phyloP scores from a whole-genome alignment of 1,284 basidiomycete genomes.

The Meira nashicola region DNA sequence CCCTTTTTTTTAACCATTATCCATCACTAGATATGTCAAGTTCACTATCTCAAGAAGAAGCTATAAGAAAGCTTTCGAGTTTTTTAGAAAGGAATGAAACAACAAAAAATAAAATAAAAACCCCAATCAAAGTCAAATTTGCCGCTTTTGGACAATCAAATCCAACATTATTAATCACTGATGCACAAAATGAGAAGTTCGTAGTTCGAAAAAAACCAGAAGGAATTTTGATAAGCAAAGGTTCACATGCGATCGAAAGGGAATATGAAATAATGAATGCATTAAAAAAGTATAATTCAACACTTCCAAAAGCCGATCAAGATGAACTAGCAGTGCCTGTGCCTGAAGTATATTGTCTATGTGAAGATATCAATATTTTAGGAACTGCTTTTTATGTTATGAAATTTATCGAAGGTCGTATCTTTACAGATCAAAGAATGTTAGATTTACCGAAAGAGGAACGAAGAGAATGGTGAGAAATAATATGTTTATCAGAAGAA shows the following conservation, averaged over 20 bases:
- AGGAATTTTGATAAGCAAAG: conserved; percentile 75
- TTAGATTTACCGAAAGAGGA: conserved; percentile 56
- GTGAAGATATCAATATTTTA: conserved; percentile 63
- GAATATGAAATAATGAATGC: conserved; percentile 80
- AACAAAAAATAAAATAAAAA: conserved; percentile 61
- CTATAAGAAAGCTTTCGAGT: neutral
- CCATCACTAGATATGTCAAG: too few relatives aligned
- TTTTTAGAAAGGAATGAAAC: conserved; percentile 53
- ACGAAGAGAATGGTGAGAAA: conserved; percentile 66
- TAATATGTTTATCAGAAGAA: conserved; percentile 53
- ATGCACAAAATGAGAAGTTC: conserved; percentile 65
- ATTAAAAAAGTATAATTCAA: conserved; percentile 26
- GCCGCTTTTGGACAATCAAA: conserved; percentile 75
- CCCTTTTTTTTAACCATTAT: too few relatives aligned
- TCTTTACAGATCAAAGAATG: conserved; percentile 81
- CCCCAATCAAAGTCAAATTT: conserved; percentile 77
- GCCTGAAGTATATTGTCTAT: conserved; percentile 76
- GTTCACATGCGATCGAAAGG: conserved; percentile 88
- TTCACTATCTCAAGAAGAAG: conserved; percentile 27
- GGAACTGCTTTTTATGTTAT: conserved; percentile 92
- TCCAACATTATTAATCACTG: conserved; percentile 85
- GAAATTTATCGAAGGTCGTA: conserved; percentile 80
- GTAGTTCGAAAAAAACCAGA: conserved; percentile 92
- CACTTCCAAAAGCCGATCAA: neutral
- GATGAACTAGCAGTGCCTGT: conserved; percentile 65